Conservation (phyloP, 2,329 filamentous ascomycete species). For the Aureobasidium sp. region DNA sequence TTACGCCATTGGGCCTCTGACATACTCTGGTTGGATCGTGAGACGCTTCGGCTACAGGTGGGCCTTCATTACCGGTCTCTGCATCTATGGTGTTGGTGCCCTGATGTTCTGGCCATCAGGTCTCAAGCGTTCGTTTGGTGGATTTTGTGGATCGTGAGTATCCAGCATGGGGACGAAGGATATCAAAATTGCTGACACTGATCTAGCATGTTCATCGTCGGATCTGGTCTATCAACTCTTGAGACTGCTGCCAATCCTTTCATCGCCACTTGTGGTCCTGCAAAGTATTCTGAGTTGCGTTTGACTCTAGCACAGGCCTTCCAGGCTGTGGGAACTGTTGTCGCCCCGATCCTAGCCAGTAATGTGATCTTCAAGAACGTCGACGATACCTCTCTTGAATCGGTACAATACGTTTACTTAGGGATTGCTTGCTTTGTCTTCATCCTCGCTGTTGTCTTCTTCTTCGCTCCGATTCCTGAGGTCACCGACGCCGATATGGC, state of each 20-base stretch:
- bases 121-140: conserved; percentile 49
- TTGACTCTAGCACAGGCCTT: conserved; percentile 55
- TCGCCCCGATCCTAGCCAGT: conserved; percentile 53
- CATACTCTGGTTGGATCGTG: conserved; percentile 43
- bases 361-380: conserved; percentile 56
- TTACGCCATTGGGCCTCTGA: conserved; percentile 43
- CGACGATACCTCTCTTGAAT: conserved; percentile 45
- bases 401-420: conserved; percentile 60
- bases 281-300: conserved; percentile 51
- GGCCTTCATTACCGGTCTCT: conserved; percentile 46
- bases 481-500: conserved; percentile 59
- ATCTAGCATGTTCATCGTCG: conserved; percentile 47
- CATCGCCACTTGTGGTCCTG: conserved; percentile 51
- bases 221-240: conserved; percentile 46
- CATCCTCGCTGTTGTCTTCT: conserved; percentile 51
- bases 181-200: not conserved
- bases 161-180: not conserved
- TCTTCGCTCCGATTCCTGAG: conserved; percentile 47
- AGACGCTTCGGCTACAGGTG: conserved; percentile 44
- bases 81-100: conserved; percentile 50
- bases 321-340: conserved; percentile 52
- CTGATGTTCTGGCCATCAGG: conserved; percentile 54
- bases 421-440: conserved; percentile 56
- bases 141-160: conserved; percentile 45
- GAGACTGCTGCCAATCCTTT: conserved; percentile 55